Evolutionary conservation across 2,329 filamentous ascomycete species (phyloP).

Genomic region (Periconia sp.): DNA sequence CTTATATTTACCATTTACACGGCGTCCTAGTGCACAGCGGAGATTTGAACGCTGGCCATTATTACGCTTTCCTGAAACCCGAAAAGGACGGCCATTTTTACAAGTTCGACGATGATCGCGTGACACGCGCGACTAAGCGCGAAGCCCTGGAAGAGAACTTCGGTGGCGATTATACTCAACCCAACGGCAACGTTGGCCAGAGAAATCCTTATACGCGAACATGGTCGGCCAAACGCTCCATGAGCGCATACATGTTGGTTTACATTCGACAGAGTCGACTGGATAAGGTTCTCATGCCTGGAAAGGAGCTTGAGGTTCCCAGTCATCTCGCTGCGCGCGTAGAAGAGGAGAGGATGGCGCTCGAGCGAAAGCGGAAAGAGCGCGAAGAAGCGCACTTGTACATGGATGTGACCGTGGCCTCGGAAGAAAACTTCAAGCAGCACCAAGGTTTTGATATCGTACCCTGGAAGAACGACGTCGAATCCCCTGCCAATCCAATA

Average conservation of each 20-base stretch:
- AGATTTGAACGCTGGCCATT: constrained; percentile 95
- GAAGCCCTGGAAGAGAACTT: constrained; percentile 97
- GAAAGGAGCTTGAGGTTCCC: constrained; percentile 78
- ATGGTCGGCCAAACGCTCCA: constrained; percentile 66
- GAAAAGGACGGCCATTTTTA: constrained; percentile 93
- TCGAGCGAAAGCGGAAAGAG: constrained; percentile 80
- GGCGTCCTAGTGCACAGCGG: constrained; percentile 96
- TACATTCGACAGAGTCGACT: constrained; percentile 87
- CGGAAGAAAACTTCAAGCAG: constrained; percentile 75
- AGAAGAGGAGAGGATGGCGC: constrained; percentile 75
- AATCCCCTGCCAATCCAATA: constrained; percentile 66
- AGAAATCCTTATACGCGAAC: constrained; percentile 67
- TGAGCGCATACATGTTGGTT: constrained; percentile 98
- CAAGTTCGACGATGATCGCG: constrained; percentile 95
- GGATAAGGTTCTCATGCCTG: constrained; percentile 78
- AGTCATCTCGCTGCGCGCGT: constrained; percentile 76
- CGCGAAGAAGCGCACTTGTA: constrained; percentile 94
- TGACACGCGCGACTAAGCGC: constrained; percentile 87
- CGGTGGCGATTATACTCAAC: constrained; percentile 76
- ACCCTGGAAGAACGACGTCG: constrained; percentile 59
- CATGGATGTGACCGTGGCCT: constrained; percentile 79
- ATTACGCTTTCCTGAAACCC: constrained; percentile 93
- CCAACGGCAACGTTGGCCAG: constrained; percentile 59
- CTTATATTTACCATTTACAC: constrained; percentile 90
- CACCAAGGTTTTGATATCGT: constrained; percentile 83